These are phyloP conservation scores for Coniferiporia sulphurascens DNA, from an alignment of 1,284 basidiomycete species.

Conservation along the genomic window DNA sequence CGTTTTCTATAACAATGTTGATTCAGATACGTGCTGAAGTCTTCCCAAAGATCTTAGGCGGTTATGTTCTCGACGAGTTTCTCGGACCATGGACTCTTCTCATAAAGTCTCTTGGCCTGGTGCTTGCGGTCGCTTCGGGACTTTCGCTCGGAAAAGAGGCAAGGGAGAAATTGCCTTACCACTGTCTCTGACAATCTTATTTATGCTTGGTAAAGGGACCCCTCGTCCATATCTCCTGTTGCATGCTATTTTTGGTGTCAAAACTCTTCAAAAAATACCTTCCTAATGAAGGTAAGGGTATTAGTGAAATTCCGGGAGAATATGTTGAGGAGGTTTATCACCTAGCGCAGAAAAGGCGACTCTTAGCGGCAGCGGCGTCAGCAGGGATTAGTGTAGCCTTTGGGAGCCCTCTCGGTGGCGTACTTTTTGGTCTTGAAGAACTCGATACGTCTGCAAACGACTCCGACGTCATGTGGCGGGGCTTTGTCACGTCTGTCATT, in stretches of 20 bases:
- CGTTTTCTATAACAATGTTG: slow-evolving; percentile 10
- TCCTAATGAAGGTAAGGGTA: slow-evolving; percentile 51
- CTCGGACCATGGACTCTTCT: slow-evolving; percentile 69
- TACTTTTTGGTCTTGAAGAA: slow-evolving; percentile 70
- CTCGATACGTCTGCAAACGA: slow-evolving; percentile 66
- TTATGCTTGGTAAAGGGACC: slow-evolving; percentile 46
- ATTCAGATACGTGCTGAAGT: neutral
- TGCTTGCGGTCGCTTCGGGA: slow-evolving; percentile 74
- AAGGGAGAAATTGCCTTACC: slow-evolving; percentile 1
- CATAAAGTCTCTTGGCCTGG: slow-evolving; percentile 74
- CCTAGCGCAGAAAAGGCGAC: slow-evolving; percentile 60
- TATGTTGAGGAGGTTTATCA: neutral
- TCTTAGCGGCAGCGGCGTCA: slow-evolving; percentile 64
- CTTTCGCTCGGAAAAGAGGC: slow-evolving; percentile 74
- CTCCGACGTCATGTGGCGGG: slow-evolving; percentile 70
- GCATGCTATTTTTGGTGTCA: slow-evolving; percentile 56
- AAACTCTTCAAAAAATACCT: slow-evolving; percentile 51
- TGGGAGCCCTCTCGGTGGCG: slow-evolving; percentile 71
- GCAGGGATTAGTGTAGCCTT: slow-evolving; percentile 75
- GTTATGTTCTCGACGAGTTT: slow-evolving; percentile 68
- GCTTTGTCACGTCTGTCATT: slow-evolving; percentile 69
- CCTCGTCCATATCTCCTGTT: slow-evolving; percentile 67
- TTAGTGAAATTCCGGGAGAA: neutral
- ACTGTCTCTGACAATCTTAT: neutral
- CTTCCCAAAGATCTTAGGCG: slow-evolving; percentile 55